Evolutionary conservation across 176 grass and related monocot species (phyloP), one percentile per base, ranked within the genome.

Genomic region (Aegilops bicornis): DNA sequence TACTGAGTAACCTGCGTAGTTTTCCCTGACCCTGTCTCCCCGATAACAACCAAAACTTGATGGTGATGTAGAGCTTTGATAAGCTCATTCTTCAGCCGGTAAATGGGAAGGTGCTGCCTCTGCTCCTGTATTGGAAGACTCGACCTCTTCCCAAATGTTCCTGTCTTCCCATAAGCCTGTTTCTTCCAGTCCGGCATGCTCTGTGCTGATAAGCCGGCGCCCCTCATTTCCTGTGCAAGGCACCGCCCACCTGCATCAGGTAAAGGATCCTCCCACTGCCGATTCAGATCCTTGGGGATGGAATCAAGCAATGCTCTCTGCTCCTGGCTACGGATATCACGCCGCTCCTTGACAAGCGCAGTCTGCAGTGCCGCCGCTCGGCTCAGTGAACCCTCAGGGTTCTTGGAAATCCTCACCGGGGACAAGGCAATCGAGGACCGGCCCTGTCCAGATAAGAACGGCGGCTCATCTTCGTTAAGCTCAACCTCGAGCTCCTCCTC

Each of bases 401-500:
- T 91, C 79, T 89, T 97, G 69, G 80, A 94, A 80, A 97, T 86
- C 87, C 82, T 97, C 13, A 97, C 95, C 1, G 92, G 95, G 11
- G 95, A 97, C 88, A 94, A 25, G 37, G 94, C 90, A 58, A 86
- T 69, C 2, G 79, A 91, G 71, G 70, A 91, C 5, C 79, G 47
- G 52, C 79, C 87, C 68, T 84, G 75, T 27, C 92, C 92, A 23
- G 40, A 79, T 48, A 97, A 92, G 86, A 97, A 97, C 2, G 78
- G 86, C 0, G 95, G 95, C 40, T 92, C 90, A 61, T 97, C 90
- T 75, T 97, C 90, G 42, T 94, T 97, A 40, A 97, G 90, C 82
- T 94, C 95, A 31, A 97, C 91, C 67, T 97, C 95, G 0, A 91
- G 76, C 80, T 97, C 95, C 78, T 92, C 88, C 83, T 97, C 95